Conservation (phyloP, 257 asterid species). For the Haberlea rhodopensis region DNA sequence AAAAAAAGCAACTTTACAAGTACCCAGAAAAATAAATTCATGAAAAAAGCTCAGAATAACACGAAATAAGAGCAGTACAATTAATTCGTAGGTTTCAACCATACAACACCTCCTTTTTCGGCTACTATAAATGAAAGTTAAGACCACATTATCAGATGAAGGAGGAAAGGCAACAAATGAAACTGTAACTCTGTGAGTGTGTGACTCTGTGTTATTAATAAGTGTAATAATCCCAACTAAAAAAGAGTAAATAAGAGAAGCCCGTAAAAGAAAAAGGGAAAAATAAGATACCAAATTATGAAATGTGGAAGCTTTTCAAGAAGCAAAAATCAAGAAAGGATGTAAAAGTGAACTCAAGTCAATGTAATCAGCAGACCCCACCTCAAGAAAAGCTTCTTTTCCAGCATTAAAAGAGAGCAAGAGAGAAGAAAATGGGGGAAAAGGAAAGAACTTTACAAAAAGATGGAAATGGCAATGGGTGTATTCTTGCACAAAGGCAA, state of each 20-base stretch:
- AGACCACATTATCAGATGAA: constrained; percentile 17
- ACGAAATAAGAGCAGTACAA: constrained; percentile 16
- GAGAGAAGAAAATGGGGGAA: constrained; percentile 1
- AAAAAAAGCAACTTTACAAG: constrained; percentile 8
- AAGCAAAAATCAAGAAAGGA: constrained; percentile 31
- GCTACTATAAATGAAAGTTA: constrained; percentile 23
- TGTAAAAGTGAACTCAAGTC: constrained; percentile 35
- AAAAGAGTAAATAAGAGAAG: constrained; percentile 18
- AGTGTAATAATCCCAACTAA: constrained; percentile 33
- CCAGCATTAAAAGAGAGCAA: neutral
- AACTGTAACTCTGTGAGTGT: constrained; percentile 25
- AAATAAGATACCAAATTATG: constrained; percentile 34
- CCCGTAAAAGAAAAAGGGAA: neutral
- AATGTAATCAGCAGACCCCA: constrained; percentile 38
- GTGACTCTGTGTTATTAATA: constrained; percentile 25
- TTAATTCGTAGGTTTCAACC: neutral
- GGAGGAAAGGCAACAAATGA: constrained; percentile 22
- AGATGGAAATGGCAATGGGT: constrained; percentile 12
- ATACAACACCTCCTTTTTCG: neutral
- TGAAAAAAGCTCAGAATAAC: constrained; percentile 14
- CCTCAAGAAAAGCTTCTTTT: constrained; percentile 26
- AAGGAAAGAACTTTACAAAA: constrained; percentile 22
- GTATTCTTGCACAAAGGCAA: constrained; percentile 27
- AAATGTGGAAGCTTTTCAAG: constrained; percentile 33
- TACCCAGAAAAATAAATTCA: constrained; percentile 27